Conservation (phyloP, 2,329 filamentous ascomycete species). For the Hymenoscyphus scutula region DNA sequence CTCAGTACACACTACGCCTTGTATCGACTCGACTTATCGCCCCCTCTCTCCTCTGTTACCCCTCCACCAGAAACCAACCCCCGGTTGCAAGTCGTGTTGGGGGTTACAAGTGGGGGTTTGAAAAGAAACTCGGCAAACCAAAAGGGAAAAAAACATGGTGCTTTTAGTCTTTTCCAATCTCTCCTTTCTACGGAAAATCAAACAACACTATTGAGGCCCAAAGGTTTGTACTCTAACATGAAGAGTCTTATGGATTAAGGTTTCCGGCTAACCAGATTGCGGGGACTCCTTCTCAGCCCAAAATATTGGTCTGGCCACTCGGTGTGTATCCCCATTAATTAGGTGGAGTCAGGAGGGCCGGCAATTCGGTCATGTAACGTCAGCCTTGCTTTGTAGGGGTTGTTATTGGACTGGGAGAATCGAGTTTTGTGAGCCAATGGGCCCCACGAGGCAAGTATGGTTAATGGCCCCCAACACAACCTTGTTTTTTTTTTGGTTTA, state of each 20-base stretch:
- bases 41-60: too few relatives aligned
- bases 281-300: neutral
- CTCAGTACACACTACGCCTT: too few relatives aligned
- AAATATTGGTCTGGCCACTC: neutral
- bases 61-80: too few relatives aligned
- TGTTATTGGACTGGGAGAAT: neutral
- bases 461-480: conserved; percentile 1
- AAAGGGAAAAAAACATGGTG: too few relatives aligned
- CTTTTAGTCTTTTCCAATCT: too few relatives aligned
- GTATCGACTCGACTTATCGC: too few relatives aligned
- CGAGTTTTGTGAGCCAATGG: neutral
- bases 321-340: neutral
- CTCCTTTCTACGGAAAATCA: too few relatives aligned
- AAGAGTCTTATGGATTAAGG: neutral
- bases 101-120: too few relatives aligned
- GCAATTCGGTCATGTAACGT: neutral
- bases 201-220: too few relatives aligned
- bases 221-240: too few relatives aligned
- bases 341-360: neutral
- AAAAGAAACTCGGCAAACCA: too few relatives aligned
- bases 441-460: neutral
- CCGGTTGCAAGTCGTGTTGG: too few relatives aligned
- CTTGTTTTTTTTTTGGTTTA: neutral
- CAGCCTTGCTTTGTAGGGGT: neutral
- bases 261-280: neutral